Evolutionary conservation across 768 basidiomycete genomes (phyloP), one percentile per base, ranked within the genome.

Genomic region (Lentinula boryana): DNA sequence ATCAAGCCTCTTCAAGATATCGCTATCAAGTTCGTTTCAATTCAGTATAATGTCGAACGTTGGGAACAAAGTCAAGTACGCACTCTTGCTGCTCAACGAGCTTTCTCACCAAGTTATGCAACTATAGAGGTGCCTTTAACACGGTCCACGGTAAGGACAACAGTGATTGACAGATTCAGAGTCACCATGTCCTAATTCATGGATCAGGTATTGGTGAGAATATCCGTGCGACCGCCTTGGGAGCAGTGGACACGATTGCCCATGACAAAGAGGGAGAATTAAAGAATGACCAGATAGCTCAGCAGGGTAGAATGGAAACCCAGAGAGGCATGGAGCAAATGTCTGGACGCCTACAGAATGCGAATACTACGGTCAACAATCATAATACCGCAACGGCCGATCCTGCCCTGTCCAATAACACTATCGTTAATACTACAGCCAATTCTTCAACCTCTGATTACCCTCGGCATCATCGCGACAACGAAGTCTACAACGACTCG

Each of bases 41-140:
- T 21, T 3, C 1, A 48, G 2, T 5, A 48, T 4, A 9, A 56
- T 56, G 55, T 58, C 57, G 15, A 58, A 58, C 32, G 13, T 58
- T 7, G 57, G 57, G n/a, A n/a, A 58, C 18, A 58, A 49, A 58
- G 41, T 58, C 57, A 58, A 50, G 57, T 58, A 58, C n/a, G 57
- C n/a, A 31, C 21, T 44, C 8, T 48, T 13, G 23, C 21, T 16
- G 4, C 43, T n/a, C n/a, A 51, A 21, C 18, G 5, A 5, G 5
- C 15, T 48, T 13, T 9, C 1, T 8, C 3, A 44, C 32, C 12
- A 48, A 21, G 44, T 7, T 58, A 18, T 31, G 4, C 23, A 9
- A 18, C 16, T n/a, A 15, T 12, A 58, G 57, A 49, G 57, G 57
- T 15, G 46, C 46, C 4, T 36, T 41, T 15, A 33, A 49, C 33